Conservation (phyloP, 257 asterid species). For the Verbena officinalis region DNA sequence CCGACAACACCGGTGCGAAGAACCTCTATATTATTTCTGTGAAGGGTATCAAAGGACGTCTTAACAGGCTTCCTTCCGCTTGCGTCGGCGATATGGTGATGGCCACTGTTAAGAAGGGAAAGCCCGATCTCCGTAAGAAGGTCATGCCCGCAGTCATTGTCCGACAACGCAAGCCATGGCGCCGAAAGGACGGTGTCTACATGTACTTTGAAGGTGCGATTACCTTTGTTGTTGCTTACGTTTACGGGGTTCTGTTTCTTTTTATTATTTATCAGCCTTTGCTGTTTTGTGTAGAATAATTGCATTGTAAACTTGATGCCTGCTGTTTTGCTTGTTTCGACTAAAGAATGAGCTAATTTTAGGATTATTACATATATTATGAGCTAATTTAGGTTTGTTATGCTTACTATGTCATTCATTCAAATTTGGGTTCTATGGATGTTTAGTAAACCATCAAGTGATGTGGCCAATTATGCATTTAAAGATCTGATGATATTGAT, state of each 20-base stretch:
- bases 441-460: too few species aligned
- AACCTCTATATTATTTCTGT: conserved; percentile 58
- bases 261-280: too few species aligned
- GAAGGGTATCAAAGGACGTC: conserved; percentile 58
- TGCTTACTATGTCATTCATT: too few species aligned
- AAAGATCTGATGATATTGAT: too few species aligned
- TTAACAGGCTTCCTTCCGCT: conserved; percentile 59
- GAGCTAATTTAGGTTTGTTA: too few species aligned
- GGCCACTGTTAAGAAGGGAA: conserved; percentile 63
- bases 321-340: neutral
- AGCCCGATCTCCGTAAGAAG: conserved; percentile 62
- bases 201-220: conserved; percentile 56
- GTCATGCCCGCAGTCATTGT: conserved; percentile 61
- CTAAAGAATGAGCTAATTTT: too few species aligned
- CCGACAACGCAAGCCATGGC: conserved; percentile 62
- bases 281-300: too few species aligned
- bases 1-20: conserved; percentile 61
- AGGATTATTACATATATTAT: too few species aligned
- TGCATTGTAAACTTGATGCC: neutral
- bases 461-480: too few species aligned
- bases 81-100: conserved; percentile 63
- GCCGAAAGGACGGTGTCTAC: conserved; percentile 62
- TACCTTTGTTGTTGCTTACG: neutral
- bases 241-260: neutral
- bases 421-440: too few species aligned